Conservation (phyloP, 2,329 filamentous ascomycete species). For the Sporothrix phasma region DNA sequence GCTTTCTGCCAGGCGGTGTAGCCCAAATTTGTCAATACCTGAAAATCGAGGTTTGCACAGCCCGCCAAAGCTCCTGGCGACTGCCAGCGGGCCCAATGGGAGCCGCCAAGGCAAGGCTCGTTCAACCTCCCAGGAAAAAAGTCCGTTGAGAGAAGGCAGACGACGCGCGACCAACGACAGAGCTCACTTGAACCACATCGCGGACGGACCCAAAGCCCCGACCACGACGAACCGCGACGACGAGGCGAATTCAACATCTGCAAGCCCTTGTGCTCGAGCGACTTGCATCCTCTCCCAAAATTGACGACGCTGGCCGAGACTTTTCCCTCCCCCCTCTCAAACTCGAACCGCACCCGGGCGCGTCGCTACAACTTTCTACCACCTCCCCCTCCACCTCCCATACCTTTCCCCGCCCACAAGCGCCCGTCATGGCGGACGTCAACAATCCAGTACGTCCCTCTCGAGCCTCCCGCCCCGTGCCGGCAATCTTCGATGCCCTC, state of each 20-base stretch:
- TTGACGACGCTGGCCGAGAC: neutral
- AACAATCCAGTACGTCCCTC: conserved; percentile 18
- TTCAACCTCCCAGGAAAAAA: neutral
- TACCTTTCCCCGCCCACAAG: neutral
- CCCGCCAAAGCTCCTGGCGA: neutral
- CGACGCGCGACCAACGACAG: neutral
- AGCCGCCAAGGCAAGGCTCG: conserved; percentile 4
- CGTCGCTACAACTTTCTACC: neutral
- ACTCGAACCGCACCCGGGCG: neutral
- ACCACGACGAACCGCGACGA: neutral
- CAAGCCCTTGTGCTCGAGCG: neutral
- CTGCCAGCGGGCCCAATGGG: neutral
- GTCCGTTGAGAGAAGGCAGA: neutral
- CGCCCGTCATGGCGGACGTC: conserved; percentile 16
- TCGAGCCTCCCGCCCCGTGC: neutral
- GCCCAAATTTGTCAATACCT: neutral
- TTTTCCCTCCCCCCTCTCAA: neutral
- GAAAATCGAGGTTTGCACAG: conserved; percentile 13
- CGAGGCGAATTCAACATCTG: neutral
- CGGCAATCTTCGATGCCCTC: neutral
- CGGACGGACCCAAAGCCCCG: conserved; percentile 1
- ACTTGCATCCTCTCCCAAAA: neutral
- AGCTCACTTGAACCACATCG: neutral
- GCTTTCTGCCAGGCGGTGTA: conserved; percentile 15
- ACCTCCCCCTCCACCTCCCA: neutral